Evolutionary conservation across 352 stramenopile genomes (phyloP).

Genomic region (Phytophthora constricta): DNA sequence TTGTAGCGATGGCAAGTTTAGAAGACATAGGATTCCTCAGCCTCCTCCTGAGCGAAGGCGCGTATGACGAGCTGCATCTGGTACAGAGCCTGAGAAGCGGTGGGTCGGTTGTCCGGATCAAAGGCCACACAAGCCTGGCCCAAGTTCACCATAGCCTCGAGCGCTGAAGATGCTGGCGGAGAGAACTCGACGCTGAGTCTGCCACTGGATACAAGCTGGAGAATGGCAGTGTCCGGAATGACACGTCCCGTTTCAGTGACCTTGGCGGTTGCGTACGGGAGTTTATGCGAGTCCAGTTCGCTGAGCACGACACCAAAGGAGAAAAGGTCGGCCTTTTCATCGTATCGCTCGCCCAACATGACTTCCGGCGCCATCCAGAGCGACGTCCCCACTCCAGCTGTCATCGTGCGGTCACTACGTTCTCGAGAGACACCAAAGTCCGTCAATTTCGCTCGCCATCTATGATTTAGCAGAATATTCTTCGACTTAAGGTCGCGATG

Average conservation of each 20-base stretch:
- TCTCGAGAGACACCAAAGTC: constrained; percentile 67
- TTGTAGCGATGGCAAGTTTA: background rate
- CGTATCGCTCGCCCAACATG: constrained; percentile 43
- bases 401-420: constrained; percentile 50
- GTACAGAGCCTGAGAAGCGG: constrained; percentile 60
- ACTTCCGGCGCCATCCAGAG: constrained; percentile 62
- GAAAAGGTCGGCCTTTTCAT: constrained; percentile 42
- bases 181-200: constrained; percentile 38
- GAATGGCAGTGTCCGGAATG: constrained; percentile 36
- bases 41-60: constrained; percentile 40
- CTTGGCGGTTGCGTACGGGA: constrained; percentile 42
- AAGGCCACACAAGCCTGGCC: constrained; percentile 55
- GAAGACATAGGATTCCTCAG: constrained; percentile 38
- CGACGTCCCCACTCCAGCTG: constrained; percentile 51
- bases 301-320: constrained; percentile 42
- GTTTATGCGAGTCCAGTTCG: constrained; percentile 41
- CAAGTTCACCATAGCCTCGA: constrained; percentile 40
- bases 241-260: constrained; percentile 32
- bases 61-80: constrained; percentile 52
- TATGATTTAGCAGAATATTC: constrained; percentile 53
- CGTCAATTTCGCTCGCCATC: constrained; percentile 57
- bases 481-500: constrained; percentile 56
- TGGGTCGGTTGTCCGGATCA: constrained; percentile 58
- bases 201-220: constrained; percentile 42
- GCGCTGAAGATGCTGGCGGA: constrained; percentile 30